Evolutionary conservation across 1,284 basidiomycete genomes (phyloP).

Genomic region (Ceratobasidium sp.): DNA sequence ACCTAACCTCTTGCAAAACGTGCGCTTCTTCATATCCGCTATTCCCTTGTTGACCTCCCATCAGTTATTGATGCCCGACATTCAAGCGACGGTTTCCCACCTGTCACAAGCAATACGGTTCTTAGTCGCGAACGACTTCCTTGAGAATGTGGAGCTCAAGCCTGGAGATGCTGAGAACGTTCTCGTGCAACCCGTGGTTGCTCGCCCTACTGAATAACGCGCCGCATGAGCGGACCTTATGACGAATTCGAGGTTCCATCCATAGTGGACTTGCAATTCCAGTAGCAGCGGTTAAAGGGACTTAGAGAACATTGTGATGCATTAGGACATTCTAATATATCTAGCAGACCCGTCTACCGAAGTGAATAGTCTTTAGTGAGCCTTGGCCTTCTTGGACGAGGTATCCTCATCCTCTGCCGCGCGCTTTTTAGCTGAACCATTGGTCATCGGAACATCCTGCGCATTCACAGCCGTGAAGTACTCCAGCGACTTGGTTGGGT

Average conservation of each 20-base stretch:
- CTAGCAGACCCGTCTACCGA: neutral
- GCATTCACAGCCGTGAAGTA: constrained; percentile 65
- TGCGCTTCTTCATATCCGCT: constrained; percentile 54
- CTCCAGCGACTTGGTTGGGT: constrained; percentile 75
- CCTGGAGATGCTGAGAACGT: constrained; percentile 81
- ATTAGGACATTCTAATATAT: constrained; percentile 25
- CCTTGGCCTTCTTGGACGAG: constrained; percentile 40
- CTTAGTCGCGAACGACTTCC: constrained; percentile 90
- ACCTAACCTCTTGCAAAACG: constrained; percentile 86
- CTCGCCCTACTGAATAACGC: neutral
- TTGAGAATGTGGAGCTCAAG: constrained; percentile 82
- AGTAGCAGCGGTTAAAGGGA: neutral
- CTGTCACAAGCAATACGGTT: constrained; percentile 94
- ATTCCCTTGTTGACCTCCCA: constrained; percentile 6
- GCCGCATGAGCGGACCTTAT: neutral
- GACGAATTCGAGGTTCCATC: neutral
- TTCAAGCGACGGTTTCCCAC: constrained; percentile 90
- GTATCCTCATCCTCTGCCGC: constrained; percentile 34
- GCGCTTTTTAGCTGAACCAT: constrained; percentile 41
- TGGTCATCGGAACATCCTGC: constrained; percentile 42
- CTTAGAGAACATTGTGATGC: constrained; percentile 5
- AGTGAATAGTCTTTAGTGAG: constrained; percentile 15
- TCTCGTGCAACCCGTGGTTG: constrained; percentile 68
- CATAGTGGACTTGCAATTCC: neutral
- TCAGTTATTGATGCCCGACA: constrained; percentile 88